phyloP scores from a whole-genome alignment of 345 rosid genomes.

The Citrus cavaleriei region DNA sequence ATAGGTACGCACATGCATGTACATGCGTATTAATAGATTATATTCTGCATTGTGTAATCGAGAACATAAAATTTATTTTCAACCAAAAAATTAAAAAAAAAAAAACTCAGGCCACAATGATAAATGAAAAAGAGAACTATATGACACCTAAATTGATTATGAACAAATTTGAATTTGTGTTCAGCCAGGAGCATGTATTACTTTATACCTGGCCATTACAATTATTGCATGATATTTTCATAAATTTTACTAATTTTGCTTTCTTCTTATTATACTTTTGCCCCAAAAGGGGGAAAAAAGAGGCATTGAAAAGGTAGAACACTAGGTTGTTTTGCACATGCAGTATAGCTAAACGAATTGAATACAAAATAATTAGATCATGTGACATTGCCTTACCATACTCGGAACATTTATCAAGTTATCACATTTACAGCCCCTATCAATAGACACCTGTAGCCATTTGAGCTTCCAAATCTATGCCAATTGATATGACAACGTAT shows the following conservation, averaged over 20 bases:
- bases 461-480: not conserved
- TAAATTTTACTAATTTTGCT: not conserved
- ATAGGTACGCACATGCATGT: no score
- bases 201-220: not conserved
- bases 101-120: no score
- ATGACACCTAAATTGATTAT: no score
- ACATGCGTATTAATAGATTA: no score
- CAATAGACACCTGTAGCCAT: not conserved
- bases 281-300: not conserved
- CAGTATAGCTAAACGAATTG: not conserved
- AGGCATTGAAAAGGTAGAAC: not conserved
- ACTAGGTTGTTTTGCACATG: not conserved
- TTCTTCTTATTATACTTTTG: no score
- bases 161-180: no score
- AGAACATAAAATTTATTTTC: no score
- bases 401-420: not conserved
- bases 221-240: not conserved
- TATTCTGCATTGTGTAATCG: no score
- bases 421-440: not conserved
- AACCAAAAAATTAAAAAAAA: accelerated
- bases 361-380: not conserved
- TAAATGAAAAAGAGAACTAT: no score
- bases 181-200: no score
- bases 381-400: not conserved
- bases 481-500: not conserved